Conservation (phyloP, 352 stramenopile genomes). For the Globisporangium mamillatum region DNA sequence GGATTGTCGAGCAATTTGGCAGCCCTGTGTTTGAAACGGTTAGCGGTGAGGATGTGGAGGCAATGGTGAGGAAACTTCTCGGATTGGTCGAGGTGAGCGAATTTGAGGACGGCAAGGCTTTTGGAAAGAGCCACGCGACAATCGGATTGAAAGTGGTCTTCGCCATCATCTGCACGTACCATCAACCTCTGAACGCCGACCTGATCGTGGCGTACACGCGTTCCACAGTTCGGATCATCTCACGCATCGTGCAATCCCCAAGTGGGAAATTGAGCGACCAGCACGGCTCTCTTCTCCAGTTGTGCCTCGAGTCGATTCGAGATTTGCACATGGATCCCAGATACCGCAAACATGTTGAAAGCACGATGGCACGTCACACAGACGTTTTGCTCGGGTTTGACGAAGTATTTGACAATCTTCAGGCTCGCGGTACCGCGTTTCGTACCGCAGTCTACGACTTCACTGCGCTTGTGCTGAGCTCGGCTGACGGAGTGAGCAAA, state of each 20-base stretch:
- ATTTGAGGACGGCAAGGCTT: neutral
- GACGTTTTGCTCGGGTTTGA: neutral
- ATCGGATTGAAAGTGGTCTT: neutral
- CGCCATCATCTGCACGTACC: neutral
- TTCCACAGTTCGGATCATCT: neutral
- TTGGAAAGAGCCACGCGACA: neutral
- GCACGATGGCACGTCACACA: neutral
- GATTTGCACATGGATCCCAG: neutral
- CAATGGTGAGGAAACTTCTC: neutral
- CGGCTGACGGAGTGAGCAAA: neutral
- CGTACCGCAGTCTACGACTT: neutral
- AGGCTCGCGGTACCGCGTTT: neutral
- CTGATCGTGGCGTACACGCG: neutral
- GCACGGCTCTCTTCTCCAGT: neutral
- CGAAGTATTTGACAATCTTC: neutral
- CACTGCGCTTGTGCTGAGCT: neutral
- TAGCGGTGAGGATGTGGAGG: neutral
- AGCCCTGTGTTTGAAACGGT: neutral
- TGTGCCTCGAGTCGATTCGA: slow-evolving; percentile 4
- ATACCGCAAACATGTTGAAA: neutral
- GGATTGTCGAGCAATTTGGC: neutral
- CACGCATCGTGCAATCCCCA: neutral
- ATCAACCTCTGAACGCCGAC: neutral
- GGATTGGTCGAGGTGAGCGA: neutral
- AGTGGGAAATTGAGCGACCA: neutral